A percentile compares a stretch with the other conserved stretches of the same genome.
Conservation (phyloP, 345 rosid genomes). For the Eucalyptus microcorys region DNA sequence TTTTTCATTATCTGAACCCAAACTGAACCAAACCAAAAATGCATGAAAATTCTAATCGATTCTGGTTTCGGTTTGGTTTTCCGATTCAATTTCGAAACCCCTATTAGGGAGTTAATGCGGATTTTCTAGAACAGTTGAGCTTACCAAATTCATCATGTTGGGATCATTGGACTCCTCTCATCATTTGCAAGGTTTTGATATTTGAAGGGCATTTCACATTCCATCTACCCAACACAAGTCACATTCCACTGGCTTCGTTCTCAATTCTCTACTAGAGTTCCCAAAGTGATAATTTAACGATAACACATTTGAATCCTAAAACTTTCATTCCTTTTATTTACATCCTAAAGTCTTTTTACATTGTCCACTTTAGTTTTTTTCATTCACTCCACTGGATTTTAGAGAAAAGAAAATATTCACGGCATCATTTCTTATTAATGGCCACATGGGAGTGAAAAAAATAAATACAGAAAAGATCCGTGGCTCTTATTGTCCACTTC, state of each 20-base stretch:
- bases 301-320: background rate
- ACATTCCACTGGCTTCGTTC: background rate
- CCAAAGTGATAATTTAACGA: background rate
- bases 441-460: background rate
- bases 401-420: background rate
- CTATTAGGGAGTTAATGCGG: background rate
- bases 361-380: background rate
- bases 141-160: background rate
- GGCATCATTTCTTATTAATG: background rate
- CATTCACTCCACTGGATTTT: background rate
- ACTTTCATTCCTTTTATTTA: background rate
- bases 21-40: too few relatives aligned
- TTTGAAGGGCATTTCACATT: background rate
- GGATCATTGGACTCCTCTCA: background rate
- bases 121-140: background rate
- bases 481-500: background rate
- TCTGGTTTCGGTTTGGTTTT: accelerated
- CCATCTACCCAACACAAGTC: background rate
- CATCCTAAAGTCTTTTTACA: background rate
- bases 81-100: accelerated
- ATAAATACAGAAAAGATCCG: too few relatives aligned
- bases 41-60: too few relatives aligned
- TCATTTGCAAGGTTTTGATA: background rate
- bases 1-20: too few relatives aligned
- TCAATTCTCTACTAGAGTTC: background rate